Conservation (phyloP, 2,329 filamentous ascomycete genomes). For the Colletotrichum abscissum region DNA sequence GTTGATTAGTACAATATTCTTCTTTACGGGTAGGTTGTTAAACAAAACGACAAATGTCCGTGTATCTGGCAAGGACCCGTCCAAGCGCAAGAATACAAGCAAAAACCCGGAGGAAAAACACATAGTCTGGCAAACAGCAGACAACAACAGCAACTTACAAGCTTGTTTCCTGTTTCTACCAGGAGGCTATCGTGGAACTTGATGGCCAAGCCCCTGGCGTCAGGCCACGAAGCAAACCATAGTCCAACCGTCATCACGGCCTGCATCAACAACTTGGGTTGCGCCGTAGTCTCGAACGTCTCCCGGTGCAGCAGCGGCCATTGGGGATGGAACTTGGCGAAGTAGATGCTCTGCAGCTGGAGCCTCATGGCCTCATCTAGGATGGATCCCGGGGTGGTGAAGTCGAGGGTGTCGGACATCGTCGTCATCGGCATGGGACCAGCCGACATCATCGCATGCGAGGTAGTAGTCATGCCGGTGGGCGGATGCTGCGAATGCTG, state of each 20-base stretch:
- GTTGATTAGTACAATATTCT: background rate
- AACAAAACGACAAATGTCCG: background rate
- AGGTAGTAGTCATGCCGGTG: slow-evolving; percentile 6
- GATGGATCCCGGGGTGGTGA: background rate
- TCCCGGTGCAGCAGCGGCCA: slow-evolving; percentile 29
- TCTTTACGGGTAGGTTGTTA: background rate
- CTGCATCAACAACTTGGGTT: slow-evolving; percentile 10
- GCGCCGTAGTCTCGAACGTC: slow-evolving; percentile 1
- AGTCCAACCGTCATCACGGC: slow-evolving; percentile 21
- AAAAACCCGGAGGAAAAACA: no score
- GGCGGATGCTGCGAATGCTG: background rate
- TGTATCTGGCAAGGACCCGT: background rate
- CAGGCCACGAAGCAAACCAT: slow-evolving; percentile 14
- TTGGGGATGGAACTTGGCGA: slow-evolving; percentile 19
- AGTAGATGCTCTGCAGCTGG: slow-evolving; percentile 20
- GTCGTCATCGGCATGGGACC: background rate
- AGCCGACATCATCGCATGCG: background rate
- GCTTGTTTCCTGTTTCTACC: slow-evolving; percentile 11
- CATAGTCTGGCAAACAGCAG: background rate
- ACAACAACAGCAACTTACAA: slow-evolving; percentile 1
- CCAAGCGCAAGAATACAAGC: background rate
- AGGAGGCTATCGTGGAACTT: slow-evolving; percentile 19
- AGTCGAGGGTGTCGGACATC: slow-evolving; percentile 6
- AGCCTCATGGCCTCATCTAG: slow-evolving; percentile 6
- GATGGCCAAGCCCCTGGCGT: background rate